Evolutionary conservation across 768 basidiomycete genomes (phyloP).

Genomic region (Agaricus subrufescens): DNA sequence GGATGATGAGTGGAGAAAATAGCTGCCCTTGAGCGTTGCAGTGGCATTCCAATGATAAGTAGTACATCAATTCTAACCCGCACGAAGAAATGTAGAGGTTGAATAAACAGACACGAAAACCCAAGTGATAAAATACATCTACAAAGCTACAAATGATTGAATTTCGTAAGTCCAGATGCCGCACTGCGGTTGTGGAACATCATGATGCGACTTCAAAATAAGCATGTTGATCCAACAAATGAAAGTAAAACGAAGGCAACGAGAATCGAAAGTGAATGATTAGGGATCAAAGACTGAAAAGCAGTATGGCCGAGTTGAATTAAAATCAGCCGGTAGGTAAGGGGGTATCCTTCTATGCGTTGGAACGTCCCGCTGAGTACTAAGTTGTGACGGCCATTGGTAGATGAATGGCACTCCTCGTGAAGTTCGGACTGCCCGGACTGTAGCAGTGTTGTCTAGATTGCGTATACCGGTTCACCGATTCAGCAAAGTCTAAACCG

Average conservation of each 20-base stretch:
- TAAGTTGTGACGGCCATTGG: neutral
- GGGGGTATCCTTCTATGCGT: neutral
- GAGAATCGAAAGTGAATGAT: neutral
- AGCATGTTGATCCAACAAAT: neutral
- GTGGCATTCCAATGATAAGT: no score
- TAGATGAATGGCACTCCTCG: slow-evolving; percentile 4
- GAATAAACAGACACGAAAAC: no score
- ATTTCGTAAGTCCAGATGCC: no score
- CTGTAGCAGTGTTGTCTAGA: neutral
- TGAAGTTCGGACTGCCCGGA: neutral
- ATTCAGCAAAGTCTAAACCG: slow-evolving; percentile 23
- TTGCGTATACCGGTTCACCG: slow-evolving; percentile 1
- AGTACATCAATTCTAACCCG: no score
- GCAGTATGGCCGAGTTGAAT: neutral
- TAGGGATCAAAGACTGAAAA: neutral
- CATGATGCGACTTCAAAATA: no score
- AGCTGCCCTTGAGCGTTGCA: no score
- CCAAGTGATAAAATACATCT: no score
- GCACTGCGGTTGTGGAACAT: no score
- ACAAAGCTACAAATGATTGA: no score
- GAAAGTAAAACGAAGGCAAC: neutral
- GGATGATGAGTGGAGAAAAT: no score
- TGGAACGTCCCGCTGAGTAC: neutral
- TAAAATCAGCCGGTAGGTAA: no score
- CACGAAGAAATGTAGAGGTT: no score